Conservation (phyloP, 108 stramenopile genomes). For the Pseudonitzschia pungens region DNA sequence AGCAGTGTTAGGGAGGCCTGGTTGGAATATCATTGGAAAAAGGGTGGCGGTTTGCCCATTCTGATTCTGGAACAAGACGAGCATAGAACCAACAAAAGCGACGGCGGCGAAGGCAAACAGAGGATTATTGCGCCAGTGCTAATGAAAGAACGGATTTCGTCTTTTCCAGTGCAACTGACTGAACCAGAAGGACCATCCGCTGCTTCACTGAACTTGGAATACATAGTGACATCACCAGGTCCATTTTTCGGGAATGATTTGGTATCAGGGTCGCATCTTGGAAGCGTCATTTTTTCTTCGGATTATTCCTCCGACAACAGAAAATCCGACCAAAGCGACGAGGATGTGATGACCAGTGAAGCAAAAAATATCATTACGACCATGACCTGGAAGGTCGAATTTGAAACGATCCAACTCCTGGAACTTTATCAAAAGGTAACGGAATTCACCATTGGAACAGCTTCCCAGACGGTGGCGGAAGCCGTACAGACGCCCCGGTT, state of each 20-base stretch:
- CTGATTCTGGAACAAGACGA: slow-evolving; percentile 8
- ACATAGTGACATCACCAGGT: slow-evolving; percentile 40
- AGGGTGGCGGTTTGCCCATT: slow-evolving; percentile 49
- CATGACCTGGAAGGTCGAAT: slow-evolving; percentile 45
- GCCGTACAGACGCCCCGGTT: slow-evolving; percentile 21
- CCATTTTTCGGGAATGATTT: slow-evolving; percentile 40
- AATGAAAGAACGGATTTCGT: slow-evolving; percentile 36
- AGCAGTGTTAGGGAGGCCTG: slow-evolving; percentile 23
- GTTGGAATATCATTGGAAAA: slow-evolving; percentile 49
- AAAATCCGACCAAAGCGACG: no score
- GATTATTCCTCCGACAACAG: neutral
- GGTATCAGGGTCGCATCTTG: slow-evolving; percentile 34
- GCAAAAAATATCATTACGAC: neutral
- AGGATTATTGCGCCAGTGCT: slow-evolving; percentile 35
- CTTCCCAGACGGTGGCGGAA: slow-evolving; percentile 39
- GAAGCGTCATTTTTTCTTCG: slow-evolving; percentile 31
- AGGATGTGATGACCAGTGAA: neutral
- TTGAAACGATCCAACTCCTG: slow-evolving; percentile 31
- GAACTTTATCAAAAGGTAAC: slow-evolving; percentile 33
- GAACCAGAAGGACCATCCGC: neutral
- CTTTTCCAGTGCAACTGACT: neutral
- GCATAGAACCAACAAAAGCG: neutral
- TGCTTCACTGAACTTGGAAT: slow-evolving; percentile 15
- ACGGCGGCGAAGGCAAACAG: neutral
- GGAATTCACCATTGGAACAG: slow-evolving; percentile 36